phyloP scores from a whole-genome alignment of 805 yeast species.

The Pachysolen tannophilus region DNA sequence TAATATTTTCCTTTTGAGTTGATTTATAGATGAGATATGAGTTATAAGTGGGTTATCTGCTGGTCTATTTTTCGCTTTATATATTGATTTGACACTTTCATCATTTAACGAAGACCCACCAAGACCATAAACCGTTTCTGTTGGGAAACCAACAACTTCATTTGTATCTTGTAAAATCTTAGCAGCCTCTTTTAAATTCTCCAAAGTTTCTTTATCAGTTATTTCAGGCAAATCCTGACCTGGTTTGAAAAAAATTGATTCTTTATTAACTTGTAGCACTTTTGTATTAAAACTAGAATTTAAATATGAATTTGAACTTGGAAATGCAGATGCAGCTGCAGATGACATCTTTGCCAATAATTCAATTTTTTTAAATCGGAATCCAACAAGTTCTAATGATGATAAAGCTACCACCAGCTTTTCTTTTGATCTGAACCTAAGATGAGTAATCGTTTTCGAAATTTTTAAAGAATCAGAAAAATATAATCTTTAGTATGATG shows the following conservation, averaged over 20 bases:
- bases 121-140: constrained; percentile 95
- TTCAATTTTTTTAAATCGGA: no score
- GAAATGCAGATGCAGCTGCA: no score
- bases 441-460: no score
- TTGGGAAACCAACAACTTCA: constrained; percentile 84
- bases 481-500: no score
- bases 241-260: constrained; percentile 39
- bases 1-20: constrained; percentile 55
- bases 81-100: constrained; percentile 67
- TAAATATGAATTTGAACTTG: no score
- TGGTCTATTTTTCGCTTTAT: constrained; percentile 86
- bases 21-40: constrained; percentile 74
- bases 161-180: constrained; percentile 37
- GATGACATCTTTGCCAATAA: no score
- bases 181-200: constrained; percentile 52
- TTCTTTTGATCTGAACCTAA: no score
- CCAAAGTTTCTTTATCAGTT: constrained; percentile 42
- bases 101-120: constrained; percentile 82
- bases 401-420: no score
- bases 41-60: constrained; percentile 92
- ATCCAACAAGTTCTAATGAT: no score
- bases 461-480: no score
- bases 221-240: constrained; percentile 35
- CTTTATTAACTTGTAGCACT: constrained; percentile 48
- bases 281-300: constrained; percentile 29